Conservation (phyloP, 441 rosid genomes). For the Theobroma grandiflorum region DNA sequence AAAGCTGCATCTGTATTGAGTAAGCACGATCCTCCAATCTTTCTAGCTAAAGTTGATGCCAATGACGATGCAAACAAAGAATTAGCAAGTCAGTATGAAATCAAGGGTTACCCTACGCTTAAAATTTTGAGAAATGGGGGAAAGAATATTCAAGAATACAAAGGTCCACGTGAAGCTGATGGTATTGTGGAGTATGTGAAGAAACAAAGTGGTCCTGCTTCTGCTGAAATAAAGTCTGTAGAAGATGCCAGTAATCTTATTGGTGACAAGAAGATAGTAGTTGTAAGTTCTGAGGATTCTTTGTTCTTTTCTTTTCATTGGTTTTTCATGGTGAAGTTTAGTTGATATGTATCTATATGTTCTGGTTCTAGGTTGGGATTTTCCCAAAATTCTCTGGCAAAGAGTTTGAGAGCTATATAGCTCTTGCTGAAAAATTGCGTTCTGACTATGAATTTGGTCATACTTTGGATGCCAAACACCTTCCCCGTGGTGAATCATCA, state of each 20-base stretch:
- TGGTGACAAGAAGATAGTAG: constrained; percentile 69
- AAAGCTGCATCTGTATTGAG: constrained; percentile 87
- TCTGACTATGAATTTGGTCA: constrained; percentile 93
- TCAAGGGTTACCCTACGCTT: constrained; percentile 86
- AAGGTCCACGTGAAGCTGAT: constrained; percentile 95
- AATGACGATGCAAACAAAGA: constrained; percentile 78
- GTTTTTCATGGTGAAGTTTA: neutral
- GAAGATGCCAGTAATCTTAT: constrained; percentile 66
- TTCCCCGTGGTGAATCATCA: constrained; percentile 91
- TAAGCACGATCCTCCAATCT: constrained; percentile 66
- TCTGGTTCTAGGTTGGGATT: constrained; percentile 77
- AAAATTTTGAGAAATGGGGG: constrained; percentile 93
- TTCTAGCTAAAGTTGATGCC: constrained; percentile 93
- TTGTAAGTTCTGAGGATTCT: constrained; percentile 55
- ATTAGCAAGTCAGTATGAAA: constrained; percentile 60
- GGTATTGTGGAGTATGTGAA: constrained; percentile 85
- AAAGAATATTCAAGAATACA: constrained; percentile 72
- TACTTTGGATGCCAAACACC: constrained; percentile 80
- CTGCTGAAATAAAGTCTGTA: constrained; percentile 74
- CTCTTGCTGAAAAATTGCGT: constrained; percentile 82
- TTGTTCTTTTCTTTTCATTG: neutral
- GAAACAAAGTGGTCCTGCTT: constrained; percentile 94
- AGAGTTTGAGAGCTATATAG: constrained; percentile 75
- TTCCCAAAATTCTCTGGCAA: constrained; percentile 88
- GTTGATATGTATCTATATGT: neutral